Conservation (phyloP, 164 flowering plant species). For the Warburgia ugandensis region DNA sequence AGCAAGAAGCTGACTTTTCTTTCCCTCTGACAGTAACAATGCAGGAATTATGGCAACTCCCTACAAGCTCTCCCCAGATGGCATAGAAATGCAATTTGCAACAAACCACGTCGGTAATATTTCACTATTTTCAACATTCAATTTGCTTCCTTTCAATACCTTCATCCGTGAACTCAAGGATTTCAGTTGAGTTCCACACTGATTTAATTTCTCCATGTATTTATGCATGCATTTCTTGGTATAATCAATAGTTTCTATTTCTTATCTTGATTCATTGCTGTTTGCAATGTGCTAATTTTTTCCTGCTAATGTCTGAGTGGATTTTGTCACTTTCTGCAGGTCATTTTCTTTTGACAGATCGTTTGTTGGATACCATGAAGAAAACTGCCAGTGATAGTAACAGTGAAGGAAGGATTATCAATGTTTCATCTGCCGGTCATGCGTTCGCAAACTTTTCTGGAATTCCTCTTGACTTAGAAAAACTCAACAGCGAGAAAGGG, state of each 20-base stretch:
- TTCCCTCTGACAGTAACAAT: slow-evolving; percentile 48
- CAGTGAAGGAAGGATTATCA: slow-evolving; percentile 70
- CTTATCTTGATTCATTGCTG: no score
- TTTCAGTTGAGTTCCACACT: no score
- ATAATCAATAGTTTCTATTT: no score
- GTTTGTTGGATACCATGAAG: slow-evolving; percentile 69
- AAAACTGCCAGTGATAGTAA: slow-evolving; percentile 40
- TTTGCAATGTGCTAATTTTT: no score
- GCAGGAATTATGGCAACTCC: slow-evolving; percentile 69
- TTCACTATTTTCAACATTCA: background rate
- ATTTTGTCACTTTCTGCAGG: slow-evolving; percentile 34
- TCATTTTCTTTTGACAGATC: slow-evolving; percentile 75
- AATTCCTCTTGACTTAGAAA: slow-evolving; percentile 55
- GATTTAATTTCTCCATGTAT: no score
- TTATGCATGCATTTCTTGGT: no score
- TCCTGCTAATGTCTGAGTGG: no score
- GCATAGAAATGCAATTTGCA: slow-evolving; percentile 66
- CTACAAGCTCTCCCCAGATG: slow-evolving; percentile 57
- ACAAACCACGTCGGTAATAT: slow-evolving; percentile 61
- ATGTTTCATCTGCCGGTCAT: slow-evolving; percentile 63
- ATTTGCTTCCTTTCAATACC: background rate
- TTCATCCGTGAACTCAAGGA: no score
- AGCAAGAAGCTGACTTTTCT: background rate
- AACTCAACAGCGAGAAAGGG: slow-evolving; percentile 62
- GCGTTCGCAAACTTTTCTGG: slow-evolving; percentile 41